phyloP scores from a whole-genome alignment of 2,329 filamentous ascomycete species.

The Colletotrichum tamarilloi region DNA sequence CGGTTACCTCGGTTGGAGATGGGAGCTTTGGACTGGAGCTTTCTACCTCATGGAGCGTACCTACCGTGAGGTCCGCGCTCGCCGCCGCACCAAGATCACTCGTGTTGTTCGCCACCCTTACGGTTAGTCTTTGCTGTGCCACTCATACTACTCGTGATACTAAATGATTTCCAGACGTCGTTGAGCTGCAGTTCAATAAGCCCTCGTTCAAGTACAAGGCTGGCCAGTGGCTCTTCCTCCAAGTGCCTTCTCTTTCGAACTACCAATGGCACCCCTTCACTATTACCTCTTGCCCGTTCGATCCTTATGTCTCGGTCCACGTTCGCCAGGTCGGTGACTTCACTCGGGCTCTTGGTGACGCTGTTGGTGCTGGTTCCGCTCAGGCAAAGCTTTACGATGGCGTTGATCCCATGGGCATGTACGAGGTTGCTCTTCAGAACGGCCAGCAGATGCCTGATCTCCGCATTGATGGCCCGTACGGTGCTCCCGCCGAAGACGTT shows the following conservation, averaged over 20 bases:
- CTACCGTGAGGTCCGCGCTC: slow-evolving; percentile 88
- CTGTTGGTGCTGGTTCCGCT: slow-evolving; percentile 88
- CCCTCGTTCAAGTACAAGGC: slow-evolving; percentile 98
- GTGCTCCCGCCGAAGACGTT: slow-evolving; percentile 96
- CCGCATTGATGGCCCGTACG: slow-evolving; percentile 94
- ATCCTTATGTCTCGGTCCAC: slow-evolving; percentile 94
- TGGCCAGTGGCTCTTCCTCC: slow-evolving; percentile 97
- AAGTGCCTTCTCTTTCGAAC: slow-evolving; percentile 87
- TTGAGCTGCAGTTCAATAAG: slow-evolving; percentile 97
- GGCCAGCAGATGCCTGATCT: slow-evolving; percentile 92
- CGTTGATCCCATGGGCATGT: slow-evolving; percentile 95
- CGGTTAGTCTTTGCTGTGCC: slow-evolving; percentile 63
- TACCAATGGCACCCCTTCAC: slow-evolving; percentile 99
- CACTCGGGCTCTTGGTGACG: slow-evolving; percentile 91
- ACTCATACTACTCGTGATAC: slow-evolving; percentile 5
- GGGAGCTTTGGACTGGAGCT: slow-evolving; percentile 89
- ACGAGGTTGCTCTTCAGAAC: slow-evolving; percentile 94
- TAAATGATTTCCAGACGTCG: slow-evolving; percentile 73
- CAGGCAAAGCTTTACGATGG: slow-evolving; percentile 92
- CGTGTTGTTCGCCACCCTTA: slow-evolving; percentile 97
- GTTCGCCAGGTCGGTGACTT: slow-evolving; percentile 98
- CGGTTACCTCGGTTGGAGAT: slow-evolving; percentile 96
- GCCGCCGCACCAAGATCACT: slow-evolving; percentile 87
- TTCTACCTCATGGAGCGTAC: slow-evolving; percentile 90
- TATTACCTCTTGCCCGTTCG: slow-evolving; percentile 97